A percentile compares a stretch with the other conserved stretches of the same genome.
These are phyloP conservation scores for Periglandula ipomoeae DNA, from an alignment of 2,329 filamentous ascomycete genomes.

Conservation along the genomic window DNA sequence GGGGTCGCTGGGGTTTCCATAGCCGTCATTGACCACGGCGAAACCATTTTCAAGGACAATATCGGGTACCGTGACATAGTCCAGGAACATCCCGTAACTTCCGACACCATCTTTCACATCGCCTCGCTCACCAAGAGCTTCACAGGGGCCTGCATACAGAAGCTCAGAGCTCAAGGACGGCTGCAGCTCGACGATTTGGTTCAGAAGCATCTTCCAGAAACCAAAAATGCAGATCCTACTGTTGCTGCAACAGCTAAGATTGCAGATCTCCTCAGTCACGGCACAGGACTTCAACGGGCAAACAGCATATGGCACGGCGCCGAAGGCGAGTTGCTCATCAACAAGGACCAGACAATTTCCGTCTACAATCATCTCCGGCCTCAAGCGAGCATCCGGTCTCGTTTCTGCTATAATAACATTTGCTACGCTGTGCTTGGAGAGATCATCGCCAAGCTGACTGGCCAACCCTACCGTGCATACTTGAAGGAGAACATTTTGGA, in stretches of 20 bases:
- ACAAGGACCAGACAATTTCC: not conserved
- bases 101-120: not conserved
- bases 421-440: slow-evolving; percentile 1
- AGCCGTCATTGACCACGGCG: not conserved
- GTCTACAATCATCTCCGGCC: not conserved
- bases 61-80: not conserved
- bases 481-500: not conserved
- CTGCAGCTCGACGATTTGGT: not conserved
- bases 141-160: not conserved
- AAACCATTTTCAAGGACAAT: not conserved
- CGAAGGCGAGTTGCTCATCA: not conserved
- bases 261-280: not conserved
- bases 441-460: not conserved
- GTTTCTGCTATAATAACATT: not conserved
- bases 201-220: not conserved
- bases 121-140: not conserved
- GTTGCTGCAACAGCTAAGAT: not conserved
- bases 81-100: not conserved
- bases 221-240: not conserved
- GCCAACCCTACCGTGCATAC: not conserved
- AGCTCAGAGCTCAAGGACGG: not conserved
- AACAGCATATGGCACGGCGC: not conserved
- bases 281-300: not conserved
- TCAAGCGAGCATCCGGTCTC: not conserved
- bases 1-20: not conserved